A percentile compares a stretch with the other conserved stretches of the same genome.
Evolutionary conservation across 768 basidiomycete genomes (phyloP).

Genomic region (Galerina sulciceps): DNA sequence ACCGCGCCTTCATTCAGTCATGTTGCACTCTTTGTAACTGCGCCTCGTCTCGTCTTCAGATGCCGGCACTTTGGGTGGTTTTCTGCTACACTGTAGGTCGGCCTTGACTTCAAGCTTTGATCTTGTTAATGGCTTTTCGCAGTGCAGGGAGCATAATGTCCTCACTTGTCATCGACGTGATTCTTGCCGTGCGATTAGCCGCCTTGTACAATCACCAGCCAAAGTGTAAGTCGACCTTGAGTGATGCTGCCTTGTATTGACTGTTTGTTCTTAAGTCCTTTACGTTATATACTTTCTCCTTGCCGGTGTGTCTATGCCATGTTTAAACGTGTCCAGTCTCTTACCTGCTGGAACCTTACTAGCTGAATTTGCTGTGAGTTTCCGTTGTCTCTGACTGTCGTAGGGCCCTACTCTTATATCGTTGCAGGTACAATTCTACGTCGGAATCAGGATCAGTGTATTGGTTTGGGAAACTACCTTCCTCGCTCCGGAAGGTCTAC

Average conservation of each 20-base stretch:
- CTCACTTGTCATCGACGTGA: background rate
- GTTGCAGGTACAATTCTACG: background rate
- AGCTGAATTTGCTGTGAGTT: conserved; percentile 1
- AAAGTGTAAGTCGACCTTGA: background rate
- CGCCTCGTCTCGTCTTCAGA: background rate
- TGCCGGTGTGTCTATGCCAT: background rate
- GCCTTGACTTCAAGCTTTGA: background rate
- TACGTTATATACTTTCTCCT: background rate
- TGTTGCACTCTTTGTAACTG: background rate
- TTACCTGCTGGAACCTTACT: background rate
- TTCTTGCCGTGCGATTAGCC: background rate
- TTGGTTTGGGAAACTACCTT: background rate
- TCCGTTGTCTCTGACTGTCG: background rate
- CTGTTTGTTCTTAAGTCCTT: background rate
- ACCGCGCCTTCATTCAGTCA: background rate
- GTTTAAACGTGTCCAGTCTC: background rate
- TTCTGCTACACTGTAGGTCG: background rate
- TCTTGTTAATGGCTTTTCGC: background rate
- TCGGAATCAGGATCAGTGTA: background rate
- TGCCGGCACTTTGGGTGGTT: background rate
- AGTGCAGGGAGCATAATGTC: background rate
- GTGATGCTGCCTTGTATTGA: background rate
- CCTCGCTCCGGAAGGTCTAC: background rate
- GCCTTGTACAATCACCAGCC: background rate
- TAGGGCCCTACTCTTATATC: background rate